Percentiles rank a stretch among this genome's conserved stretches.
phyloP scores from a whole-genome alignment of 164 flowering plant species.

The Aristolochia fimbriata region DNA sequence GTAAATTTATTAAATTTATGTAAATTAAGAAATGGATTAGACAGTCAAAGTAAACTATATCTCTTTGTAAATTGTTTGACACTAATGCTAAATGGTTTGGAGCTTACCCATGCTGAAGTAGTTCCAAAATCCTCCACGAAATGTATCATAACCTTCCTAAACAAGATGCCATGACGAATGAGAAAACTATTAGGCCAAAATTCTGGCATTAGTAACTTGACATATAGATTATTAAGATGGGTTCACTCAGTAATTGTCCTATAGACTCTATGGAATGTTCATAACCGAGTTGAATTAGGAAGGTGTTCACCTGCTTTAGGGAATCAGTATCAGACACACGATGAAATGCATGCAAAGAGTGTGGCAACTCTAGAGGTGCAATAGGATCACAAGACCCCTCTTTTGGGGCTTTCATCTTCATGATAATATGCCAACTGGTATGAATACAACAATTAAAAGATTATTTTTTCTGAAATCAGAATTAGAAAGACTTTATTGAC shows the following conservation, averaged over 20 bases:
- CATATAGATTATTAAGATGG: too few relatives aligned
- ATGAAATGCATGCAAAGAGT: slow-evolving; percentile 83
- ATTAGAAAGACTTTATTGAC: neutral
- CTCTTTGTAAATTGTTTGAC: too few relatives aligned
- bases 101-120: slow-evolving; percentile 94
- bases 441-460: neutral
- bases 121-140: slow-evolving; percentile 97
- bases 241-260: too few relatives aligned
- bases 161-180: neutral
- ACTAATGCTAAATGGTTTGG: too few relatives aligned
- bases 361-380: slow-evolving; percentile 87
- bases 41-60: neutral
- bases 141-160: slow-evolving; percentile 81
- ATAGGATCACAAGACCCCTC: slow-evolving; percentile 71
- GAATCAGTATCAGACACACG: slow-evolving; percentile 55
- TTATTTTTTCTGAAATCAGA: too few relatives aligned
- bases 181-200: too few relatives aligned
- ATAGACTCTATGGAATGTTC: too few relatives aligned
- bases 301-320: slow-evolving; percentile 38
- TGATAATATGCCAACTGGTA: slow-evolving; percentile 75
- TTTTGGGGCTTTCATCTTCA: slow-evolving; percentile 71
- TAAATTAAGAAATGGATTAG: neutral
- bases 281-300: neutral
- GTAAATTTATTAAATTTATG: neutral
- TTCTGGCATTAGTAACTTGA: too few relatives aligned